Conservation (phyloP, 148 eudicot species). For the Rhododendron vialii region DNA sequence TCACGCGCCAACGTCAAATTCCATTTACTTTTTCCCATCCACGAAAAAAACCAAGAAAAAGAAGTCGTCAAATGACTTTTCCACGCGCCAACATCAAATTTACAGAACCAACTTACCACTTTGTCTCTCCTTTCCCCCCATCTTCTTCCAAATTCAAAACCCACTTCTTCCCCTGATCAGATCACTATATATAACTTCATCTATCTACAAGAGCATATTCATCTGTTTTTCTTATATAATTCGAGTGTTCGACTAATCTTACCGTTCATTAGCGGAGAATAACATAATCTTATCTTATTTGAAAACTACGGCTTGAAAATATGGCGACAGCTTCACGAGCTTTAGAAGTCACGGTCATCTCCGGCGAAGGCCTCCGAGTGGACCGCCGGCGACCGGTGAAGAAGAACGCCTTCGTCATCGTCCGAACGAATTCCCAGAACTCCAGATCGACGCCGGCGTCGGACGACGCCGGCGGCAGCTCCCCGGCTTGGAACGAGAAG, state of each 20-base stretch:
- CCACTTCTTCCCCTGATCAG: not conserved
- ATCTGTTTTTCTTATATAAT: not conserved
- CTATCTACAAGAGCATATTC: not conserved
- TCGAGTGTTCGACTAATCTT: not conserved
- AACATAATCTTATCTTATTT: not conserved
- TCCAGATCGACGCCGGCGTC: slow-evolving; percentile 2
- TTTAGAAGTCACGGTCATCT: slow-evolving; percentile 40
- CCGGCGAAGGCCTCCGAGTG: slow-evolving; percentile 36
- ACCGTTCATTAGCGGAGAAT: not conserved
- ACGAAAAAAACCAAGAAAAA: too few species aligned
- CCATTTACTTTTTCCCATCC: too few species aligned
- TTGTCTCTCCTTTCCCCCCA: not conserved
- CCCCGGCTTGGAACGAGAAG: slow-evolving; percentile 58
- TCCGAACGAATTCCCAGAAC: slow-evolving; percentile 26
- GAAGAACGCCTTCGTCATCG: slow-evolving; percentile 33
- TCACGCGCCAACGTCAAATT: not conserved
- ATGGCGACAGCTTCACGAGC: slow-evolving; percentile 2
- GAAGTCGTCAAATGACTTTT: too few species aligned
- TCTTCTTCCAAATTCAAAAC: not conserved
- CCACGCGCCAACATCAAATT: not conserved
- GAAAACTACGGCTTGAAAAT: not conserved
- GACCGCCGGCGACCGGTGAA: slow-evolving; percentile 20
- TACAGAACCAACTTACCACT: not conserved
- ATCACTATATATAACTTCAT: not conserved
- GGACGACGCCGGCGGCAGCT: slow-evolving; percentile 28